These are phyloP conservation scores for Vitis amurensis DNA, from an alignment of 164 flowering plant genomes.

Conservation along the genomic window DNA sequence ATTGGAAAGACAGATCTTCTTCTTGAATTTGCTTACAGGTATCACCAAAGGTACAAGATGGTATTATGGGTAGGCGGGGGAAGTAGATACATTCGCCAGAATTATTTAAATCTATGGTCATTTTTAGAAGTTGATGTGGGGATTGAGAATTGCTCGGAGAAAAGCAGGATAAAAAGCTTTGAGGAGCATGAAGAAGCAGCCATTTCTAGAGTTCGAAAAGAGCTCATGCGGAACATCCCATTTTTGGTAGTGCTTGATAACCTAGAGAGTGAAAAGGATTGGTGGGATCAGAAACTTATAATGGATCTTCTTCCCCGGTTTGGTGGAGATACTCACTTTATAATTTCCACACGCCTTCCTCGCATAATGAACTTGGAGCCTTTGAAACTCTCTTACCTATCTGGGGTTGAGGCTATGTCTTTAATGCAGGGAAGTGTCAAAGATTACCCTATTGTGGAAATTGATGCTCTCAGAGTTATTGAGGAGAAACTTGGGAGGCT, in stretches of 20 bases:
- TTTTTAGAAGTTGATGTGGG: conserved; percentile 83
- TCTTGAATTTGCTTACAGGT: conserved; percentile 81
- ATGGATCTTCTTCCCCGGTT: conserved; percentile 98
- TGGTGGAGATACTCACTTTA: conserved; percentile 84
- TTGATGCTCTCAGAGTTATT: conserved; percentile 68
- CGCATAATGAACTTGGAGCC: conserved; percentile 84
- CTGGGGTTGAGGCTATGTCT: conserved; percentile 86
- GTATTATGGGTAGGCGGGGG: conserved; percentile 95
- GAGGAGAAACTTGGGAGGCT: conserved; percentile 90
- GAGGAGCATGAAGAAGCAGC: conserved; percentile 94
- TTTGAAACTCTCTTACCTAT: conserved; percentile 76
- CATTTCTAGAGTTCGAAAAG: conserved; percentile 66
- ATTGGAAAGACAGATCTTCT: conserved; percentile 95
- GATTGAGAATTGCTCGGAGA: conserved; percentile 54
- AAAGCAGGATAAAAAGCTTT: conserved; percentile 64
- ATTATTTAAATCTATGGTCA: conserved; percentile 77
- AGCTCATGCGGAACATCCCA: conserved; percentile 93
- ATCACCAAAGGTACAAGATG: conserved; percentile 87
- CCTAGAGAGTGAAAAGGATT: conserved; percentile 90
- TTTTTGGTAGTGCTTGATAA: conserved; percentile 86
- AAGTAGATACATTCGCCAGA: conserved; percentile 80
- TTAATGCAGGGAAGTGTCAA: conserved; percentile 70
- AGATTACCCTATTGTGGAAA: conserved; percentile 63
- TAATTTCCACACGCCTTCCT: conserved; percentile 81
- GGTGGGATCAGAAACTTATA: conserved; percentile 86